Conservation (phyloP, 2,329 filamentous ascomycete genomes). For the Bipolaris zeicola region DNA sequence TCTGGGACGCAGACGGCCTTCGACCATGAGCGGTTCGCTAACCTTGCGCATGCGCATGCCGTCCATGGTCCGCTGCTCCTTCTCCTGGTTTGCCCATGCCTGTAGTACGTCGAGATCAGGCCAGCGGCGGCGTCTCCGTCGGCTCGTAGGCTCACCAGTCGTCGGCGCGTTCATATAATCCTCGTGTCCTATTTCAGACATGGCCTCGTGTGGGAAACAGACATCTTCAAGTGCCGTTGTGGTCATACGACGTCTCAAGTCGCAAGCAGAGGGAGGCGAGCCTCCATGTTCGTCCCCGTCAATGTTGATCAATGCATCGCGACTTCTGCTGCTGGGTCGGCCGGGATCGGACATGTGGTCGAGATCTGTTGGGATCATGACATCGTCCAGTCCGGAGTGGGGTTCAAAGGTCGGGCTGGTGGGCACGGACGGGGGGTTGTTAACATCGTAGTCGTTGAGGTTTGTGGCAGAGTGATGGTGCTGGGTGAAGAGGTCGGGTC, state of each 20-base stretch:
- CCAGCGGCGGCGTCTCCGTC: slow-evolving; percentile 68
- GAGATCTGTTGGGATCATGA: slow-evolving; percentile 73
- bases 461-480: slow-evolving; percentile 41
- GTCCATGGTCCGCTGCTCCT: slow-evolving; percentile 78
- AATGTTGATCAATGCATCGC: slow-evolving; percentile 59
- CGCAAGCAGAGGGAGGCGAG: slow-evolving; percentile 33
- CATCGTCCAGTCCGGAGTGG: slow-evolving; percentile 61
- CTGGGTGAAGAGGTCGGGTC: slow-evolving; percentile 32
- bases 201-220: slow-evolving; percentile 80
- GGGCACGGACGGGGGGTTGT: slow-evolving; percentile 68
- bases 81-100: slow-evolving; percentile 89
- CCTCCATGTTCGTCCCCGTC: slow-evolving; percentile 60
- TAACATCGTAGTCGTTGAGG: slow-evolving; percentile 62
- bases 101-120: slow-evolving; percentile 84
- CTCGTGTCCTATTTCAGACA: slow-evolving; percentile 83
- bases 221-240: slow-evolving; percentile 81
- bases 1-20: slow-evolving; percentile 82
- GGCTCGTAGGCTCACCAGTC: slow-evolving; percentile 49
- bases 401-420: slow-evolving; percentile 61
- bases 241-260: slow-evolving; percentile 46
- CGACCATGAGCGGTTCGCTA: slow-evolving; percentile 89
- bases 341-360: slow-evolving; percentile 30
- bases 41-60: slow-evolving; percentile 87
- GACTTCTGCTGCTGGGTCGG: slow-evolving; percentile 30
- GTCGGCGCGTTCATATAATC: slow-evolving; percentile 63